Percentiles rank a stretch among this genome's conserved stretches.
Evolutionary conservation across 2,329 filamentous ascomycete genomes (phyloP).

Genomic region (Mariannaea sp.): DNA sequence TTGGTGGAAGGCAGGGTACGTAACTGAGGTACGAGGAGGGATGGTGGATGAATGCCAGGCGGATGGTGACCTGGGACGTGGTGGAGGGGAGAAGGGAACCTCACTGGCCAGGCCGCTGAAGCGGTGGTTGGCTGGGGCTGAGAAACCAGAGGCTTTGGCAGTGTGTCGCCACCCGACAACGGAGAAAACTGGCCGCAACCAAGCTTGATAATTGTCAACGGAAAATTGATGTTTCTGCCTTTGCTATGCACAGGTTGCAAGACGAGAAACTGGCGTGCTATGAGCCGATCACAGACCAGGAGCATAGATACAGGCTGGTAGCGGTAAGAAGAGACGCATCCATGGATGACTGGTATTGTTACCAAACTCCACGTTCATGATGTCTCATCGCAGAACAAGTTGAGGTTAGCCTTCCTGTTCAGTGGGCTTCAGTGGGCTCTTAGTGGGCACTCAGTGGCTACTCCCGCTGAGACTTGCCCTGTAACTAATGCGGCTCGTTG

Average conservation of each 20-base stretch:
- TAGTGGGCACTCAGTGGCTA: not conserved
- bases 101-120: conserved; percentile 3
- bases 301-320: too few species aligned
- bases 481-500: not conserved
- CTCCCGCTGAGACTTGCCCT: not conserved
- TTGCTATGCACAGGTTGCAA: too few species aligned
- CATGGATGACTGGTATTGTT: too few species aligned
- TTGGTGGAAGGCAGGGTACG: too few species aligned
- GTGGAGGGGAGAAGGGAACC: conserved; percentile 10
- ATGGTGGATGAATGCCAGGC: conserved; percentile 7
- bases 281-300: too few species aligned
- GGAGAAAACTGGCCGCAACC: too few species aligned
- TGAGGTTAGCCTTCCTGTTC: conserved; percentile 9
- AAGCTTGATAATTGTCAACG: too few species aligned
- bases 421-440: not conserved
- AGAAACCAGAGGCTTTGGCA: conserved; percentile 1
- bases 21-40: not conserved
- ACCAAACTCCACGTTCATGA: not conserved
- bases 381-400: conserved; percentile 10
- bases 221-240: too few species aligned
- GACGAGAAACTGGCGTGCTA: not conserved
- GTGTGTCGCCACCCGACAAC: not conserved
- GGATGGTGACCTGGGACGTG: conserved; percentile 3
- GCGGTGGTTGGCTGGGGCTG: not conserved
- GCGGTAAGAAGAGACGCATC: too few species aligned